Evolutionary conservation across 148 eudicot genomes (phyloP).

Genomic region (Vaccinium macrocarpon): DNA sequence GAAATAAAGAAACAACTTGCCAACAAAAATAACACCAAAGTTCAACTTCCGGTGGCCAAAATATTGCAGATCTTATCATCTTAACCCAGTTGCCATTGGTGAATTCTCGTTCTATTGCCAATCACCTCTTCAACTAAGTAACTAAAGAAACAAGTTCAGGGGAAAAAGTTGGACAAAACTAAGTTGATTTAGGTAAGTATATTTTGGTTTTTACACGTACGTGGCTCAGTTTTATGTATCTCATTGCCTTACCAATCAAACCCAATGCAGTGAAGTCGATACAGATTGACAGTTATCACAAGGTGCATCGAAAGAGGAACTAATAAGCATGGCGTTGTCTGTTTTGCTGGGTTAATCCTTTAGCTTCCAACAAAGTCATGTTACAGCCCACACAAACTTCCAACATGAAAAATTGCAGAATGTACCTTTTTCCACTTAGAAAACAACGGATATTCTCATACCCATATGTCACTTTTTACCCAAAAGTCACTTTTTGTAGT

Average conservation of each 20-base stretch:
- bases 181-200: background rate
- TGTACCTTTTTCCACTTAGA: background rate
- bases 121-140: conserved; percentile 53
- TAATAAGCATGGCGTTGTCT: background rate
- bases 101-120: conserved; percentile 39
- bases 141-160: background rate
- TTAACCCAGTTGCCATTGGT: conserved; percentile 29
- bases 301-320: background rate
- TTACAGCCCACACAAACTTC: background rate
- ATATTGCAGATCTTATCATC: too few relatives aligned
- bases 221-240: background rate
- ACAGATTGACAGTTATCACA: background rate
- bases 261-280: background rate
- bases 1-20: too few relatives aligned
- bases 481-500: background rate
- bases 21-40: too few relatives aligned
- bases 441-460: background rate
- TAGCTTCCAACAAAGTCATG: background rate
- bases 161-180: background rate
- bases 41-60: too few relatives aligned
- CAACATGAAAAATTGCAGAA: background rate
- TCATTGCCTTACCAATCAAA: background rate
- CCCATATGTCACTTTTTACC: background rate
- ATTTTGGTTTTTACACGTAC: background rate
- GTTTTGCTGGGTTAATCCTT: background rate